These are phyloP conservation scores for Apiosordaria backusii DNA, from an alignment of 495 filamentous ascomycete genomes.

Conservation along the genomic window DNA sequence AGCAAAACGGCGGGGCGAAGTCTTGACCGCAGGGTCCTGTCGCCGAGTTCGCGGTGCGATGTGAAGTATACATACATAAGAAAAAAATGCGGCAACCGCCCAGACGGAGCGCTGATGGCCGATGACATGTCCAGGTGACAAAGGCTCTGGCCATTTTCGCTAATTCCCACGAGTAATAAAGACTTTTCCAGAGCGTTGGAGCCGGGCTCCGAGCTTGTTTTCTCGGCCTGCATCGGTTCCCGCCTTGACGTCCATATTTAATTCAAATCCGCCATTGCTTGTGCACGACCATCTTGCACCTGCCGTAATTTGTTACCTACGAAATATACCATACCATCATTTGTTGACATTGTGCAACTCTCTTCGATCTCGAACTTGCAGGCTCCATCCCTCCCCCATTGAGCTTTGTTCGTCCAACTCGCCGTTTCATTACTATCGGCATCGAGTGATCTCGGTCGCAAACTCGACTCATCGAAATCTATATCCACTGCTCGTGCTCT, in stretches of 20 bases:
- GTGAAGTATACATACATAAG: not conserved
- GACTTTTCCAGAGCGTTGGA: constrained; percentile 10
- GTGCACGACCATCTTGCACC: not conserved
- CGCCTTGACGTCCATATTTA: constrained; percentile 13
- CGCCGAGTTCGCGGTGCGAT: constrained; percentile 2
- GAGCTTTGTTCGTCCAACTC: not conserved
- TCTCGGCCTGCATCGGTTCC: constrained; percentile 18
- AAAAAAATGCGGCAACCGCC: constrained; percentile 2
- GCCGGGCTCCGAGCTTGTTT: not conserved
- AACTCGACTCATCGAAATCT: not conserved
- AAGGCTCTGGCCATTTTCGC: constrained; percentile 1
- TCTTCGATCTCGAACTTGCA: not conserved
- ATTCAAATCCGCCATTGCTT: constrained; percentile 1
- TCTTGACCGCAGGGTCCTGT: not conserved
- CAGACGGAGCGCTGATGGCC: constrained; percentile 2
- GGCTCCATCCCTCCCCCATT: not conserved
- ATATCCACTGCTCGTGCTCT: not conserved
- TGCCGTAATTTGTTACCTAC: not conserved
- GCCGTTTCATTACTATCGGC: not conserved
- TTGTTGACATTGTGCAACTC: constrained; percentile 7
- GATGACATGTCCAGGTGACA: constrained; percentile 16
- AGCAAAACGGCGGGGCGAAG: not conserved
- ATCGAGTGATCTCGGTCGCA: not conserved
- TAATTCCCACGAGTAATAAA: constrained; percentile 12
- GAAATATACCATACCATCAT: not conserved